Conservation (phyloP, 1,284 basidiomycete genomes). For the Marasmius tenuissimus region DNA sequence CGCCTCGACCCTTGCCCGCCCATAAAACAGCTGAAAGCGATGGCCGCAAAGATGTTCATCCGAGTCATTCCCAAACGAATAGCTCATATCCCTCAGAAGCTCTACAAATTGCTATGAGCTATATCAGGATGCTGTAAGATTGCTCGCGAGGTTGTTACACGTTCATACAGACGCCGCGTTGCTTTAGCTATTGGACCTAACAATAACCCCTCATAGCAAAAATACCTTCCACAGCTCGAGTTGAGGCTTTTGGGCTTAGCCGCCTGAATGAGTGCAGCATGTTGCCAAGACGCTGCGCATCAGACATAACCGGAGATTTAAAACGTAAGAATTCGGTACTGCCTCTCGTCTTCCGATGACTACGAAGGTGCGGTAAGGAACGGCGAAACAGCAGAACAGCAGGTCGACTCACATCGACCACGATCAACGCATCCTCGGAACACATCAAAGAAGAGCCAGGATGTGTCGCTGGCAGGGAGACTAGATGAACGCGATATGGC, state of each 20-base stretch:
- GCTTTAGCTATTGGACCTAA: constrained; percentile 4
- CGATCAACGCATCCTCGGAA: constrained; percentile 53
- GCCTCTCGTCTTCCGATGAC: constrained; percentile 19
- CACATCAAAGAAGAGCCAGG: constrained; percentile 42
- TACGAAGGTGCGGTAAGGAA: constrained; percentile 4
- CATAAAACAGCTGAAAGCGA: background rate
- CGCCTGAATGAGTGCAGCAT: too few relatives aligned
- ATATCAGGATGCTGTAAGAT: constrained; percentile 21
- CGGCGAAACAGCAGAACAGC: constrained; percentile 6
- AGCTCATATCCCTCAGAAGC: constrained; percentile 31
- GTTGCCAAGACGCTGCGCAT: too few relatives aligned
- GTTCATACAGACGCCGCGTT: background rate
- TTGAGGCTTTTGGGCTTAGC: too few relatives aligned
- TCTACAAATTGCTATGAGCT: constrained; percentile 15
- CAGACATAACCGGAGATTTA: constrained; percentile 8
- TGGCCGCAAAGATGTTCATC: constrained; percentile 18
- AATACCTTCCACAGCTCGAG: too few relatives aligned
- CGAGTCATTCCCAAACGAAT: constrained; percentile 22
- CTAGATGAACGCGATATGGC: constrained; percentile 38
- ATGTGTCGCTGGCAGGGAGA: constrained; percentile 19
- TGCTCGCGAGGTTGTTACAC: constrained; percentile 6
- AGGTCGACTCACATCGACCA: constrained; percentile 44
- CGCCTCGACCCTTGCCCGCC: background rate
- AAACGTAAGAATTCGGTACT: constrained; percentile 36
- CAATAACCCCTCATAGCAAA: background rate